Evolutionary conservation across 305 asterid species (phyloP).

Genomic region (Solanum hybrid): DNA sequence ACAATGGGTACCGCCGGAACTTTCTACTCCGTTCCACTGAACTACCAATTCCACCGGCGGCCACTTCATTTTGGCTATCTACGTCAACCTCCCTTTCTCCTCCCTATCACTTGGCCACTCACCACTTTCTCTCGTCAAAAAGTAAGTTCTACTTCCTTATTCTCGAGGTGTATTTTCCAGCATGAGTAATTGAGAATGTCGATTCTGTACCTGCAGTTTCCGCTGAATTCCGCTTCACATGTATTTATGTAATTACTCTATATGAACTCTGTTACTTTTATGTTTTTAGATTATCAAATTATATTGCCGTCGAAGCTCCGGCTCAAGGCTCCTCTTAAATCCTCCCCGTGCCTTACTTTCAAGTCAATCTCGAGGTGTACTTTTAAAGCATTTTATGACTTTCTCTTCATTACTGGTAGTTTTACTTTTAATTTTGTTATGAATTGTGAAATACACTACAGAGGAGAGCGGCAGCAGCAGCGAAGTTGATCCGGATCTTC

Average conservation of each 20-base stretch:
- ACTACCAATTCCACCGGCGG: slow-evolving; percentile 11
- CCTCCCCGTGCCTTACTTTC: slow-evolving; percentile 48
- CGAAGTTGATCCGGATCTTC: slow-evolving; percentile 63
- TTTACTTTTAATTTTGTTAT: neutral
- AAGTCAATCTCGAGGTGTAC: slow-evolving; percentile 32
- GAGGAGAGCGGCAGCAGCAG: slow-evolving; percentile 24
- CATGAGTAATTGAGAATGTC: neutral
- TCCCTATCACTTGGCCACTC: slow-evolving; percentile 11
- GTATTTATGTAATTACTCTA: neutral
- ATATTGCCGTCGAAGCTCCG: slow-evolving; percentile 3
- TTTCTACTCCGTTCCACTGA: slow-evolving; percentile 18
- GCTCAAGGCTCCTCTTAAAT: slow-evolving; percentile 24
- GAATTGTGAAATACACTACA: slow-evolving; percentile 7
- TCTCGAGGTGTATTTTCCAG: neutral
- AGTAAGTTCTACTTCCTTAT: neutral
- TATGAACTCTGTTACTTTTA: neutral
- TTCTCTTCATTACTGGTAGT: neutral
- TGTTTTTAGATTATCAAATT: neutral
- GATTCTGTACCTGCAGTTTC: neutral
- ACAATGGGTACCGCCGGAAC: slow-evolving; percentile 24
- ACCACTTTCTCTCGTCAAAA: neutral
- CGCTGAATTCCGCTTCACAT: neutral
- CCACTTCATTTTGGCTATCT: slow-evolving; percentile 12
- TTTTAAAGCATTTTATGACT: neutral
- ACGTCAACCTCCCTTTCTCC: slow-evolving; percentile 12